Evolutionary conservation across 768 basidiomycete species (phyloP).

Genomic region (Naganishia vishniacii): DNA sequence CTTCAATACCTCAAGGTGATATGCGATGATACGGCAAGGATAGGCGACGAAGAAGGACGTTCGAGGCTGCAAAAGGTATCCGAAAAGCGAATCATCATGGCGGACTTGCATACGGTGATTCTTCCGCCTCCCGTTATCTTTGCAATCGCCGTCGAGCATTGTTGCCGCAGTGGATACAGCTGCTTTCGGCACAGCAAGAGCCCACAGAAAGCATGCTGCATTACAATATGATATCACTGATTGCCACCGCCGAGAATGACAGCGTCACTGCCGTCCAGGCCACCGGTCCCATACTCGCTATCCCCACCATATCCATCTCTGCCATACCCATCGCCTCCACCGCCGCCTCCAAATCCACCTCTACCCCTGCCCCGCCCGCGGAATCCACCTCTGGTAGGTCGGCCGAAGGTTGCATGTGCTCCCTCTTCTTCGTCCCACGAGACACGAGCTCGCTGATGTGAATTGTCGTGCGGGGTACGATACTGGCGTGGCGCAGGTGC

Average conservation of each 20-base stretch:
- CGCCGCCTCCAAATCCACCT: not conserved
- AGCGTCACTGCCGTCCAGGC: not conserved
- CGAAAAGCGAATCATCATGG: no score
- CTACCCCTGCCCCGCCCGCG: not conserved
- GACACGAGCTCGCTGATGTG: slow-evolving; percentile 17
- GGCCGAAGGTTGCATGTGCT: slow-evolving; percentile 19
- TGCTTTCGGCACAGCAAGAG: no score
- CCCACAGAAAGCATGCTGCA: no score
- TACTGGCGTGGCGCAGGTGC: not conserved
- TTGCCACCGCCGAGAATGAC: slow-evolving; percentile 5
- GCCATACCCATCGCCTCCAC: not conserved
- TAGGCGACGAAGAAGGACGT: no score
- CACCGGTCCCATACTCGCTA: slow-evolving; percentile 4
- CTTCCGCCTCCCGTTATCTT: no score
- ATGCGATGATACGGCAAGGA: no score
- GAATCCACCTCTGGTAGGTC: not conserved
- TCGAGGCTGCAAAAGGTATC: no score
- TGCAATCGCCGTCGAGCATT: no score
- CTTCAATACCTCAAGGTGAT: no score
- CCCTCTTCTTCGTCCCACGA: slow-evolving; percentile 23
- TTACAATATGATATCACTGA: no score
- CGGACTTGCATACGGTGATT: no score
- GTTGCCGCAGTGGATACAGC: no score
- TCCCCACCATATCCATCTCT: slow-evolving; percentile 3
- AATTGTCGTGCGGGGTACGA: not conserved